Base-by-base conservation (phyloP, 2,329 filamentous ascomycete species). In the Arthrobotrys iridis region DNA sequence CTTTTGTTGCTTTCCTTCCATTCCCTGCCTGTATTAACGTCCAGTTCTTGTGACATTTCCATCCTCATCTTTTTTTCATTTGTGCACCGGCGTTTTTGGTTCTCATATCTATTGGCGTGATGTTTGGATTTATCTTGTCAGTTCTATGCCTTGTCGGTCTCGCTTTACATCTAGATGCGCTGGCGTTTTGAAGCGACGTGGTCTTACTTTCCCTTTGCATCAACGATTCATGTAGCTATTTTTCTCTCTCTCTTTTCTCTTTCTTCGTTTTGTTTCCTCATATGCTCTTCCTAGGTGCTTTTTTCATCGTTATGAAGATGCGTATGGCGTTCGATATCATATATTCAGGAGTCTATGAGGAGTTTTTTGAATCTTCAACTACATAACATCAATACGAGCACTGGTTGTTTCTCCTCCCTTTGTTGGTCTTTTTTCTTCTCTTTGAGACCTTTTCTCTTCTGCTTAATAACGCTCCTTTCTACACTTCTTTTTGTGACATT, bases 141-240 rank as follows among this genome's bases (percentile, higher is more conserved):
- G 22, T 55, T 45, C 24, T 64, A 28, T 55, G 50, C 6, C 20
- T 48, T 55, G 22, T 46, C 62, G 46, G 46, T 55, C 35, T 62
- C 55, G 55, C 62, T 33, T 57, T 66, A 52, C 55, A 24, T 55
- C 63, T 75, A 75, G 71, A 75, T 75, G 48, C 71, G 71, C 71
- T 75, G 71, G 71, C 71, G 71, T 75, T 75, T 55, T 41, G 41
- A 68, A 75, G 71, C 63, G 52, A 66, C 35, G 15, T 57, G 60
- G 28, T 67, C 24, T 59, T 45, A 18, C 11, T 65, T 65, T 65
- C 10, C 60, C 28, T 5, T 55, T 55, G 3, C n/a, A 55, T 55
- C 37, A 30, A 22, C 50, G 58, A 59, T 65, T 33, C 28, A 40
- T 46, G 24, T 65, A 40, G 8, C 33, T 46, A 48, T 22, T 26